Percentiles rank a stretch among this genome's conserved stretches.
These are phyloP conservation scores for Pseudogymnoascus sp. DNA, from an alignment of 2,329 filamentous ascomycete species.

Conservation along the genomic window DNA sequence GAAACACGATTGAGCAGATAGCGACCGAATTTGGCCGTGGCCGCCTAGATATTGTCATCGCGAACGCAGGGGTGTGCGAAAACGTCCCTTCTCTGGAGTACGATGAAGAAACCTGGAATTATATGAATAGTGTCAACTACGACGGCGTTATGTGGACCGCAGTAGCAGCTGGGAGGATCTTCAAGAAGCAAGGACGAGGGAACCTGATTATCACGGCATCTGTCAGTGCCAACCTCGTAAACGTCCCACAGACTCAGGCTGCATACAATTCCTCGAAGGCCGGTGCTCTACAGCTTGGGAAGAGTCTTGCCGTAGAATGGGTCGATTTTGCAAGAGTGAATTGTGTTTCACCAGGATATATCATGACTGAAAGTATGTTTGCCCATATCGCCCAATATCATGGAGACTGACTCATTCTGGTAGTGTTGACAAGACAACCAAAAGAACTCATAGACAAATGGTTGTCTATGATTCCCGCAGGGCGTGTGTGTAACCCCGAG, in stretches of 20 bases:
- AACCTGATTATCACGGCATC: slow-evolving; percentile 35
- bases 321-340: slow-evolving; percentile 34
- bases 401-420: not conserved
- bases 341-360: slow-evolving; percentile 29
- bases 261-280: slow-evolving; percentile 38
- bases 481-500: slow-evolving; percentile 14
- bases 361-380: slow-evolving; percentile 1
- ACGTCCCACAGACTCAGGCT: slow-evolving; percentile 34
- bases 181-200: slow-evolving; percentile 28
- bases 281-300: slow-evolving; percentile 33
- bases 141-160: slow-evolving; percentile 25
- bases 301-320: slow-evolving; percentile 36
- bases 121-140: slow-evolving; percentile 29
- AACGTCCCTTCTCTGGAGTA: slow-evolving; percentile 33
- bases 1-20: slow-evolving; percentile 27
- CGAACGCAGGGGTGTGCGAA: slow-evolving; percentile 28
- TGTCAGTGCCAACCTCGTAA: slow-evolving; percentile 33
- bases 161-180: slow-evolving; percentile 22
- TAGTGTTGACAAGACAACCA: not conserved
- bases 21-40: slow-evolving; percentile 27
- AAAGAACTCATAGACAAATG: slow-evolving; percentile 2
- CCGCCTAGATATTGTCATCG: slow-evolving; percentile 34
- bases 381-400: not conserved
- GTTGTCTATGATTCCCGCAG: slow-evolving; percentile 15
- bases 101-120: slow-evolving; percentile 30